These are phyloP conservation scores for Adansonia rubrostipa DNA, from an alignment of 441 rosid species.

Conservation along the genomic window DNA sequence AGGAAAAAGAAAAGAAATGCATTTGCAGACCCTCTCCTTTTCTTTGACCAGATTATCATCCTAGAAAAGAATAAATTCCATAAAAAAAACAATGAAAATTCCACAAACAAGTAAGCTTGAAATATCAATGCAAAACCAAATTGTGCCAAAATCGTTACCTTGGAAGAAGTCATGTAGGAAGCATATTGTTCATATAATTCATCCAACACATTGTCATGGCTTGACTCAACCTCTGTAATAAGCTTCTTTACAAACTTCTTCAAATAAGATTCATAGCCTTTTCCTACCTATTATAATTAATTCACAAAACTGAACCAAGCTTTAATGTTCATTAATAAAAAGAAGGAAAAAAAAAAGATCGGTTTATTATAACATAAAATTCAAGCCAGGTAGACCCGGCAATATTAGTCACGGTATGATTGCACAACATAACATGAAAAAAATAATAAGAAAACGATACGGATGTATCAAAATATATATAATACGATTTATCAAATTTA, in stretches of 20 bases:
- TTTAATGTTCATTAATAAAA: background rate
- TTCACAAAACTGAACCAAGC: constrained; percentile 21
- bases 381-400: background rate
- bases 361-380: background rate
- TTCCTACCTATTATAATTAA: constrained; percentile 48
- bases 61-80: constrained; percentile 35
- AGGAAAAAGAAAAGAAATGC: constrained; percentile 77
- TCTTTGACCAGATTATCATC: constrained; percentile 48
- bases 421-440: no score
- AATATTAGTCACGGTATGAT: no score
- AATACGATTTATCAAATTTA: no score
- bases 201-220: constrained; percentile 58
- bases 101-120: background rate
- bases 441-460: no score
- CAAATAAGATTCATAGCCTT: constrained; percentile 53
- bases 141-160: constrained; percentile 45
- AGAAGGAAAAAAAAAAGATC: background rate
- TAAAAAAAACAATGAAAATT: constrained; percentile 15
- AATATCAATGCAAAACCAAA: background rate
- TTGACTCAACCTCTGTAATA: constrained; percentile 70
- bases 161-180: constrained; percentile 56
- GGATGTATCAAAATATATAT: no score
- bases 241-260: constrained; percentile 77
- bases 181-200: constrained; percentile 72
- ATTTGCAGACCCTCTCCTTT: constrained; percentile 61